phyloP scores from a whole-genome alignment of 2,329 filamentous ascomycete species.

The Periconia sp. region DNA sequence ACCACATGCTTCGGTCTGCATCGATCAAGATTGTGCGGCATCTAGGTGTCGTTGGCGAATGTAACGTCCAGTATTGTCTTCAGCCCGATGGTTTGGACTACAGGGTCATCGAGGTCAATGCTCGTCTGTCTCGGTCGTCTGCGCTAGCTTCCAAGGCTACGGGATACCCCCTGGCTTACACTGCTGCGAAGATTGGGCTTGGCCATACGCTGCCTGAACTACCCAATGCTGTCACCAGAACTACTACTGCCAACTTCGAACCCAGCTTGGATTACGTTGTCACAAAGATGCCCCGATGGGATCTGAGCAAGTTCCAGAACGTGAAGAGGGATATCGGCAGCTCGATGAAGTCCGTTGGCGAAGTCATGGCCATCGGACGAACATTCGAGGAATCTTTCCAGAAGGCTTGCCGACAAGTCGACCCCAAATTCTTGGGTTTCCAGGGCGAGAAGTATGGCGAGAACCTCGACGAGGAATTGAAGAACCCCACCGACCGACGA shows the following conservation, averaged over 20 bases:
- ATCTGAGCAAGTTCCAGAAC: conserved; percentile 98
- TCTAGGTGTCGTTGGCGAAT: conserved; percentile 95
- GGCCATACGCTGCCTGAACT: conserved; percentile 94
- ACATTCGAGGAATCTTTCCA: conserved; percentile 99
- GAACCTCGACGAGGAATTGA: conserved; percentile 85
- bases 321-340: conserved; percentile 97
- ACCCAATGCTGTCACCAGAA: conserved; percentile 97
- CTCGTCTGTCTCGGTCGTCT: conserved; percentile 95
- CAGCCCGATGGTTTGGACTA: conserved; percentile 98
- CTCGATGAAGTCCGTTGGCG: conserved; percentile 98
- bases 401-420: conserved; percentile 97
- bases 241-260: conserved; percentile 98
- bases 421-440: conserved; percentile 89
- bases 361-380: conserved; percentile 98
- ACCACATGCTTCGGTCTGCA: conserved; percentile 97
- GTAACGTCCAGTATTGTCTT: conserved; percentile 97
- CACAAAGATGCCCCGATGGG: conserved; percentile 98
- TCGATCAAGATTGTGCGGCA: conserved; percentile 99
- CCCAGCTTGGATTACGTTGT: conserved; percentile 97
- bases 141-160: conserved; percentile 97
- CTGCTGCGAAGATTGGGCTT: conserved; percentile 96
- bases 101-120: conserved; percentile 98
- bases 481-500: conserved; percentile 92
- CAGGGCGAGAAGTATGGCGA: conserved; percentile 90
- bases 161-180: conserved; percentile 95